phyloP scores from a whole-genome alignment of 2,329 filamentous ascomycete species.

The Trichothecium roseum region DNA sequence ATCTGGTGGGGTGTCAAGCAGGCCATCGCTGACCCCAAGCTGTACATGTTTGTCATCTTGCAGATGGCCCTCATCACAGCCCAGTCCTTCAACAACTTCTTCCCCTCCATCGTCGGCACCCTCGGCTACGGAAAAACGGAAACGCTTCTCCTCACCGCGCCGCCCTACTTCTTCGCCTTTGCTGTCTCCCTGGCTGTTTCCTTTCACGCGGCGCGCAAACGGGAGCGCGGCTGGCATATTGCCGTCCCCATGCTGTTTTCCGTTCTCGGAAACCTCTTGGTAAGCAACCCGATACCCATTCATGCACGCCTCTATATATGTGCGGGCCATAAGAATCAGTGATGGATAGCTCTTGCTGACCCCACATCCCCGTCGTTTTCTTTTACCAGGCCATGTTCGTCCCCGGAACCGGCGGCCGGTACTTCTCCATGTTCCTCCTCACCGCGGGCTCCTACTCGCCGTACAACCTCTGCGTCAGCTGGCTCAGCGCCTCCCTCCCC shows the following conservation, averaged over 20 bases:
- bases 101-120: constrained; percentile 15
- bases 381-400: constrained; percentile 34
- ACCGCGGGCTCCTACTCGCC: constrained; percentile 30
- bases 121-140: constrained; percentile 10
- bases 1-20: constrained; percentile 3
- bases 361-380: too few relatives aligned
- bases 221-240: constrained; percentile 35
- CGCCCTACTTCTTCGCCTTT: constrained; percentile 14
- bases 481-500: constrained; percentile 14
- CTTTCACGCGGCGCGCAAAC: constrained; percentile 30
- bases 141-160: constrained; percentile 14
- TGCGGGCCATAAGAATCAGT: too few relatives aligned
- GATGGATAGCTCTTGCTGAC: too few relatives aligned
- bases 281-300: too few relatives aligned
- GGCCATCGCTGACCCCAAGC: constrained; percentile 1
- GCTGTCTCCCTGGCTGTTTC: constrained; percentile 25
- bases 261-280: constrained; percentile 13
- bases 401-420: constrained; percentile 27
- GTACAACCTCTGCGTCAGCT: constrained; percentile 30
- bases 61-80: constrained; percentile 1
- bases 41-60: constrained; percentile 2
- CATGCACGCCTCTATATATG: too few relatives aligned
- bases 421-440: constrained; percentile 36
- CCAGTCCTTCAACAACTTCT: constrained; percentile 8
- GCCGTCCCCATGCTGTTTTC: constrained; percentile 21